Conservation (phyloP, 306 rosid species). For the Leucaena leucocephala region DNA sequence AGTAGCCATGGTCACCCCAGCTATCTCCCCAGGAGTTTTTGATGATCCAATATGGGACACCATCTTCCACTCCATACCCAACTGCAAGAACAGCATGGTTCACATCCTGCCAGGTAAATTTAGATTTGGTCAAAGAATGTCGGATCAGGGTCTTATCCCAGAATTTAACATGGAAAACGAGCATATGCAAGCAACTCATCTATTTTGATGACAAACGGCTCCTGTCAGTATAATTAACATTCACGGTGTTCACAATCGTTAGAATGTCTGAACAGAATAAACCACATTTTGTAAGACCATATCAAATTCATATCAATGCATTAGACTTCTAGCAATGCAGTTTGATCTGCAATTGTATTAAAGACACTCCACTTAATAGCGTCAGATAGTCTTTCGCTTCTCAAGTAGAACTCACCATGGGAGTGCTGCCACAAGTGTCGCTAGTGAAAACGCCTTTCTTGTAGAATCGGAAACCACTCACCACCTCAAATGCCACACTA, state of each 20-base stretch:
- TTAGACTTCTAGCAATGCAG: slow-evolving; percentile 21
- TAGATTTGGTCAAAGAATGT: slow-evolving; percentile 26
- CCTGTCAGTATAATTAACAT: neutral
- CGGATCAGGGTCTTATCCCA: neutral
- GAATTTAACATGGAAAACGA: slow-evolving; percentile 3
- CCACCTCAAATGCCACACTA: slow-evolving; percentile 87
- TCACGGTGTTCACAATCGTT: neutral
- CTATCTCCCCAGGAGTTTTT: slow-evolving; percentile 89
- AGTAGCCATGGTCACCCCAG: slow-evolving; percentile 96
- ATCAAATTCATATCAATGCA: neutral
- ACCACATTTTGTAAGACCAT: slow-evolving; percentile 1
- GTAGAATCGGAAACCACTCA: slow-evolving; percentile 58
- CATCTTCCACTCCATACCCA: slow-evolving; percentile 85
- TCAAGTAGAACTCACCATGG: slow-evolving; percentile 59
- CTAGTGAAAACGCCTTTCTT: slow-evolving; percentile 80
- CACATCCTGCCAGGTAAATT: slow-evolving; percentile 74
- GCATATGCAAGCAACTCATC: slow-evolving; percentile 16
- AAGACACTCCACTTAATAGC: slow-evolving; percentile 13
- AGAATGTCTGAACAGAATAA: neutral
- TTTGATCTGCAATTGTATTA: slow-evolving; percentile 3
- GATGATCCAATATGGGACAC: slow-evolving; percentile 80
- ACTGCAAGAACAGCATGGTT: slow-evolving; percentile 98
- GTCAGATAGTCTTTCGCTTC: slow-evolving; percentile 13
- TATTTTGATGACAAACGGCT: neutral
- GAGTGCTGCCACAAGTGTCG: slow-evolving; percentile 63